These are phyloP conservation scores for Lactarius evosmus DNA, from an alignment of 768 basidiomycete species.

Conservation along the genomic window DNA sequence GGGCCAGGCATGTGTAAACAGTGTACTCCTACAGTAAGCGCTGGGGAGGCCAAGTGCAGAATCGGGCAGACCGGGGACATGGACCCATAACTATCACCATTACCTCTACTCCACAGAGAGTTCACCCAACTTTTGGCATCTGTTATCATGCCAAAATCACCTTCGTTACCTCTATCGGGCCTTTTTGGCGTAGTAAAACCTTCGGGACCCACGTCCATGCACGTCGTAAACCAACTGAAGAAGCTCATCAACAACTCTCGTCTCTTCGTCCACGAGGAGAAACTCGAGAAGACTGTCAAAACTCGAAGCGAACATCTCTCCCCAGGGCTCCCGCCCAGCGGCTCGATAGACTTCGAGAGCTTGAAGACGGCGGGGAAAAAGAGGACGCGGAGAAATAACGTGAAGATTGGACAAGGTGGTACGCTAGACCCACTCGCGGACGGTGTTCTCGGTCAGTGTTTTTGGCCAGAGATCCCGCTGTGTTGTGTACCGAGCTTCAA, in stretches of 20 bases:
- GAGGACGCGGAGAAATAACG: constrained; percentile 42
- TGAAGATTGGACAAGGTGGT: constrained; percentile 92
- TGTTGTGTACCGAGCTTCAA: constrained; percentile 14
- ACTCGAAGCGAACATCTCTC: not conserved
- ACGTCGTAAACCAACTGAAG: constrained; percentile 81
- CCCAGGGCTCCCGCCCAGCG: constrained; percentile 2
- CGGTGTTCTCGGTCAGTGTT: constrained; percentile 76
- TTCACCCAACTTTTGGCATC: too few relatives aligned
- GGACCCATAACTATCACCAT: not conserved
- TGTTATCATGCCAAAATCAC: constrained; percentile 10
- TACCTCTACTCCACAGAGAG: too few relatives aligned
- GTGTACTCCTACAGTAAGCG: not conserved
- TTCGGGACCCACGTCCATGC: constrained; percentile 91
- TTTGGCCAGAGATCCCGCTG: not conserved
- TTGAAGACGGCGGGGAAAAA: constrained; percentile 42
- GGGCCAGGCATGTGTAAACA: not conserved
- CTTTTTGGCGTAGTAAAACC: constrained; percentile 91
- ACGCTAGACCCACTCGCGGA: constrained; percentile 96
- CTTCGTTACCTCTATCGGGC: constrained; percentile 64
- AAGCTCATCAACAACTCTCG: constrained; percentile 70
- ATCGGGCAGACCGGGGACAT: too few relatives aligned
- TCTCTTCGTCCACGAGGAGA: constrained; percentile 65
- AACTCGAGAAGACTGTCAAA: constrained; percentile 43
- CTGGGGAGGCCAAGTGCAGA: too few relatives aligned
- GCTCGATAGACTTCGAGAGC: constrained; percentile 17